Percentiles rank a stretch among this genome's conserved stretches.
Evolutionary conservation across 768 basidiomycete genomes (phyloP).

Genomic region (Lentinus brumalis): DNA sequence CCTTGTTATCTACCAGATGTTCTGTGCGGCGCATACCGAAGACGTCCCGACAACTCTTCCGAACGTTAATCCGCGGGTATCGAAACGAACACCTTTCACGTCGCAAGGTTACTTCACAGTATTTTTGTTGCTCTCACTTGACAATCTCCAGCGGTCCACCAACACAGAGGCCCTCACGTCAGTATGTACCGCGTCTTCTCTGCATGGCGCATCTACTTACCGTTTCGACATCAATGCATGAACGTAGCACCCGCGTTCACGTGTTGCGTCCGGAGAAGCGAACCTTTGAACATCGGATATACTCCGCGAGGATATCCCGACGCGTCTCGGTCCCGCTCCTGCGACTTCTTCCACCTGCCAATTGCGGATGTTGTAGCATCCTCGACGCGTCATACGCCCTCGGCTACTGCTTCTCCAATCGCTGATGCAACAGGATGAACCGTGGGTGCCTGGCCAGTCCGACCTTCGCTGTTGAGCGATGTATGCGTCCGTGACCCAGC

Average conservation of each 20-base stretch:
- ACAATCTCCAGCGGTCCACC: too few species aligned
- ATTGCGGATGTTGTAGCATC: background rate
- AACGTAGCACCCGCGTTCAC: background rate
- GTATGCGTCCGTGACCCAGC: constrained; percentile 14
- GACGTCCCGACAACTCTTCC: background rate
- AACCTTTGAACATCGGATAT: constrained; percentile 20
- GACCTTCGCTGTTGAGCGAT: constrained; percentile 6
- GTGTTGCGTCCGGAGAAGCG: background rate
- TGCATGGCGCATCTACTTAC: too few species aligned
- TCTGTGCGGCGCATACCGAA: background rate
- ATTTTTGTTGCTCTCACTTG: background rate
- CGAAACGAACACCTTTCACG: background rate
- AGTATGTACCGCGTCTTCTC: too few species aligned
- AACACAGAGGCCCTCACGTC: too few species aligned
- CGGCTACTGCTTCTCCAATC: background rate
- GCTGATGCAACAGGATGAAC: background rate
- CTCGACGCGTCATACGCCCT: constrained; percentile 10
- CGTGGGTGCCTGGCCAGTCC: constrained; percentile 10
- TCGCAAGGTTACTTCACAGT: background rate
- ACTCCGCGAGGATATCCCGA: constrained; percentile 20
- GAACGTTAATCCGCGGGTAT: background rate
- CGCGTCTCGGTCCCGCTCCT: constrained; percentile 7
- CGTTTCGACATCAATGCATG: too few species aligned
- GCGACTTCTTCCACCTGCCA: background rate
- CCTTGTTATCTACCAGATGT: too few species aligned